Evolutionary conservation across 495 filamentous ascomycete species (phyloP).

Genomic region (Symbiotaphrina buchneri): DNA sequence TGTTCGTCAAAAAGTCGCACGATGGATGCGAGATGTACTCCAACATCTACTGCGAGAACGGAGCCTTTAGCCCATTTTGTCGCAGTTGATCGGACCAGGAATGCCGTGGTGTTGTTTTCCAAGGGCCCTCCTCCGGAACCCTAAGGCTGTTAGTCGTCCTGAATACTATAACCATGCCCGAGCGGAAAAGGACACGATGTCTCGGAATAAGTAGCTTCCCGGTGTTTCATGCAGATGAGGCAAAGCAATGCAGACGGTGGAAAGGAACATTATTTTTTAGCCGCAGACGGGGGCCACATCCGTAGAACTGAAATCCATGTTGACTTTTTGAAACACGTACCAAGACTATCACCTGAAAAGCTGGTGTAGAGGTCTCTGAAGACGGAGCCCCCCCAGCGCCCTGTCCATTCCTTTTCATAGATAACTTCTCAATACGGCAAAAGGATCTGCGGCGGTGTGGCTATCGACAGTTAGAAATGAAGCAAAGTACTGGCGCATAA

Average conservation of each 20-base stretch:
- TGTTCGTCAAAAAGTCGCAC: constrained; percentile 40
- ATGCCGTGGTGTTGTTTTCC: constrained; percentile 73
- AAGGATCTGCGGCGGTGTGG: too few relatives aligned
- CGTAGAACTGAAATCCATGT: too few relatives aligned
- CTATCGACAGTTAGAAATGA: too few relatives aligned
- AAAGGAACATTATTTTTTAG: too few relatives aligned
- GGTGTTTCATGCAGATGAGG: too few relatives aligned
- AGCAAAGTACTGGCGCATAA: too few relatives aligned
- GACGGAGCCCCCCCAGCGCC: constrained; percentile 2
- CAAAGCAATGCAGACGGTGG: too few relatives aligned
- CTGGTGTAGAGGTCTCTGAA: not conserved
- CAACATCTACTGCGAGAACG: constrained; percentile 75
- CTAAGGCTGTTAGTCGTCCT: constrained; percentile 19
- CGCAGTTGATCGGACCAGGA: constrained; percentile 66
- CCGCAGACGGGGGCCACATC: too few relatives aligned
- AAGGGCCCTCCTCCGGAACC: constrained; percentile 77
- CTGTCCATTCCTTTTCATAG: constrained; percentile 4
- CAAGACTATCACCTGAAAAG: constrained; percentile 6
- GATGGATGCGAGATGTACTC: constrained; percentile 72
- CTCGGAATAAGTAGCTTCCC: too few relatives aligned
- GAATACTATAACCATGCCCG: not conserved
- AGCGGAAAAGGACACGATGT: not conserved
- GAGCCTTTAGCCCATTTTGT: constrained; percentile 60
- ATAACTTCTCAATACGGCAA: constrained; percentile 1
- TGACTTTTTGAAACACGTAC: too few relatives aligned